phyloP scores from a whole-genome alignment of 1,139 yeast species.

The Torulaspora globosa region DNA sequence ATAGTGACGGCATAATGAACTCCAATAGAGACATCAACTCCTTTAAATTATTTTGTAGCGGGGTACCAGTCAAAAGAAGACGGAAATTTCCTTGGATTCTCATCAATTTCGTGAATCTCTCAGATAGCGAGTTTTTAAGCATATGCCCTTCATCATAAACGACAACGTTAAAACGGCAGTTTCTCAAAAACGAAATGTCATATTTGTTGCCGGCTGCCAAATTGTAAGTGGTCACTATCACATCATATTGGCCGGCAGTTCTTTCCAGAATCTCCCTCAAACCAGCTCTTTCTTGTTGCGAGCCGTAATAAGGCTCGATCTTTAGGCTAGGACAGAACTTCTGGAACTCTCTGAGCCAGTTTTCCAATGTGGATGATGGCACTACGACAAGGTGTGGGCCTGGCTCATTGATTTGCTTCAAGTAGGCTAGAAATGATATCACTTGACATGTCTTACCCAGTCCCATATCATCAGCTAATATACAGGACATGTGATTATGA shows the following conservation, averaged over 20 bases:
- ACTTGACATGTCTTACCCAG: constrained; percentile 96
- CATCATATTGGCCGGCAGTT: constrained; percentile 67
- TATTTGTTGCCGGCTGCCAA: constrained; percentile 82
- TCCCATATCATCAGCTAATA: constrained; percentile 97
- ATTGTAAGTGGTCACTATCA: constrained; percentile 88
- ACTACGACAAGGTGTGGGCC: constrained; percentile 87
- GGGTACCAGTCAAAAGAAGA: constrained; percentile 89
- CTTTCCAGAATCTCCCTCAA: constrained; percentile 61
- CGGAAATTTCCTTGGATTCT: constrained; percentile 75
- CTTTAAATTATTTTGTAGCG: constrained; percentile 84
- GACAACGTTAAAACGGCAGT: constrained; percentile 74
- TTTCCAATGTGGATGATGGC: constrained; percentile 94
- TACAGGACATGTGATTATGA: constrained; percentile 76
- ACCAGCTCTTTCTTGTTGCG: constrained; percentile 78
- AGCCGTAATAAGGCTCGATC: constrained; percentile 92
- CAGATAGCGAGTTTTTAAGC: constrained; percentile 84
- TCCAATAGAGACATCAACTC: constrained; percentile 87
- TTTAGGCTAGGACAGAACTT: constrained; percentile 78
- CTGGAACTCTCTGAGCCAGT: constrained; percentile 92
- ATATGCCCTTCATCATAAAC: constrained; percentile 98
- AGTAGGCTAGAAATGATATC: constrained; percentile 82
- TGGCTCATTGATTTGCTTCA: constrained; percentile 55
- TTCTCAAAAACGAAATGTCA: constrained; percentile 74
- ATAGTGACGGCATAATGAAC: constrained; percentile 81
- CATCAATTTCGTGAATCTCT: constrained; percentile 83